Evolutionary conservation across 331 rosid species (phyloP), one percentile per base, ranked within the genome.

Genomic region (Cydonia oblonga): DNA sequence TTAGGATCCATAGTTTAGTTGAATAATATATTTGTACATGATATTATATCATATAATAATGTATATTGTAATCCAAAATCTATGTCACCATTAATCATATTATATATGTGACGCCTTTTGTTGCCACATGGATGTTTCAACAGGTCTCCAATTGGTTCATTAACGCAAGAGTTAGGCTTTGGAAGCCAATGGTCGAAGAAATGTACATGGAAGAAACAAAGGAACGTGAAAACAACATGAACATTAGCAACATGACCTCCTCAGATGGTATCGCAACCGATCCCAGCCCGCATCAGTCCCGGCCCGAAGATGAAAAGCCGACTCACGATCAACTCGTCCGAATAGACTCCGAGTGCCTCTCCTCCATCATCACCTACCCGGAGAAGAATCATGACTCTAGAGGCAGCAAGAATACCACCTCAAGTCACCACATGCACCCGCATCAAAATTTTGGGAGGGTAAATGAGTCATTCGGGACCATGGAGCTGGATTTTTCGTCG

Each of bases 101-200:
- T 22, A 30, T 49, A 38, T 71, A 33, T 59, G 58, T 75, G 70
- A 75, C 22, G 32, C 12, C 6, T 25, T 69, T 80, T n/a, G 83
- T 73, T 67, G 76, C 66, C 56, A 51, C 70, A 4, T 66, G 32
- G 38, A 51, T 22, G 7, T 56, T 32, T 40, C 35, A n/a, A 75
- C 77, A 95, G 98, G 98, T 93, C 8, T 95, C 99, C 33, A 95
- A 95, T 76, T 95, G 99, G 99, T 95, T 95, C 79, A 95, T 95
- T 57, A 95, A 95, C 79, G 99, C 99, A 15, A 89, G 99, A 79
- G 99, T 95, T 87, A 88, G 99, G 75, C 89, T 95, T 5, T 95
- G 99, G 99, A 95, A 95, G 77, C 99, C 99, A n/a, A 95, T 95
- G 99, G 97, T 95, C 22, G 99, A 95, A 69, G 97, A 95, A 56